Evolutionary conservation across 1,284 basidiomycete species (phyloP), one percentile per base, ranked within the genome.

Genomic region (Pseudozyma pruni): DNA sequence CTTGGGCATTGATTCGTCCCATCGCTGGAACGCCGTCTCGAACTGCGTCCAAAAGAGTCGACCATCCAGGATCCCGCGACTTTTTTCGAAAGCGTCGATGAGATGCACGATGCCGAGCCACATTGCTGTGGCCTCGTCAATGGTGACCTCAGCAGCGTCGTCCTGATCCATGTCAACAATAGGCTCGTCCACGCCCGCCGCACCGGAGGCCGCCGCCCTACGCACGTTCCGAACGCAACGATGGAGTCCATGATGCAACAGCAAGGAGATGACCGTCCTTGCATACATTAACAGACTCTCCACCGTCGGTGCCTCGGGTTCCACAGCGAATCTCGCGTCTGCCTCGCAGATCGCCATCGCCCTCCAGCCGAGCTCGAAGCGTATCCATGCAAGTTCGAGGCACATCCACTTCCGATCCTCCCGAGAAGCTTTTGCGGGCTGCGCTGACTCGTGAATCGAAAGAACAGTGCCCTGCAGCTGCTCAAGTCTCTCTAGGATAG

Each of bases 51-150:
- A 75, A 25, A 71, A 74, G 27, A 62, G 53, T n/a, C 38, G 35
- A 2, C 48, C 59, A 17, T 58, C 58, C 6, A 10, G 13, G 17
- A 67, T 49, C 19, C 51, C 56, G 4, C 58, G 58, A 31, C 52
- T 38, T 41, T 45, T 50, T 38, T 71, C 74, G 32, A 75, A 52
- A 5, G 49, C 40, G 39, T 56, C 33, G 2, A 82, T 54, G 1
- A 89, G 72, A 74, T 93, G 89, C 32, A 92, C 85, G 16, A 92
- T 74, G 38, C 87, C 87, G 34, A 94, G 85, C 94, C 93, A 96
- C 10, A 90, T 76, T 69, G 91, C 89, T 0, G 88, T 86, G 0
- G 86, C 83, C 22, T 84, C 84, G 80, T 86, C 85, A 3, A 66
- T 13, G 5, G 39, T 14, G 14, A 38, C 46, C 4, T 25, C 16